phyloP scores from a whole-genome alignment of 176 grass and related monocot genomes.

The Zoysia japonica region DNA sequence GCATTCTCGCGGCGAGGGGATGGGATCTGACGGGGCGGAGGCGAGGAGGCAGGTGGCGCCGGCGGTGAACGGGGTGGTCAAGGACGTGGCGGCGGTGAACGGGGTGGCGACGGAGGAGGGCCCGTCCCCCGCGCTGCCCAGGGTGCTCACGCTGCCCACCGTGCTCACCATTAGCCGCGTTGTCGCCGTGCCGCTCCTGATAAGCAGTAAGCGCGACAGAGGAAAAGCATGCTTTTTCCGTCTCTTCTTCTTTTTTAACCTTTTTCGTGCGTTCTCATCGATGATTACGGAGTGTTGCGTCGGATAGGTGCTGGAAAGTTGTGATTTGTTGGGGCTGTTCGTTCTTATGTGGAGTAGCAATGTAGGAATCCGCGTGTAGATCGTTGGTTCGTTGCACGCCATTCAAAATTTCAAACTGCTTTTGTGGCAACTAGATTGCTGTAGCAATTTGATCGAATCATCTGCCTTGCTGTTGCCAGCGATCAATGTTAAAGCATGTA shows the following conservation, averaged over 20 bases:
- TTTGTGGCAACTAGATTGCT: neutral
- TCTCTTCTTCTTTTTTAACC: neutral
- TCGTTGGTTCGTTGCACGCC: neutral
- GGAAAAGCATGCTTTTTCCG: neutral
- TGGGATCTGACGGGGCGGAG: constrained; percentile 51
- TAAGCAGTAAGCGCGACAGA: constrained; percentile 60
- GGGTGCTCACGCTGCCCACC: constrained; percentile 87
- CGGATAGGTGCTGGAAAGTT: neutral
- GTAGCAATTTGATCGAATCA: neutral
- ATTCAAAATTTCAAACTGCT: neutral
- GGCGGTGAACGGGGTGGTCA: constrained; percentile 49
- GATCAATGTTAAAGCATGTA: neutral
- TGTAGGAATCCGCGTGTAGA: neutral
- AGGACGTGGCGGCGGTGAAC: constrained; percentile 34
- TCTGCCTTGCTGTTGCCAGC: neutral
- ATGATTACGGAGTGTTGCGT: neutral
- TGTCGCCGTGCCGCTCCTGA: constrained; percentile 82
- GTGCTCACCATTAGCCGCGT: constrained; percentile 90
- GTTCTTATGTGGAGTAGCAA: neutral
- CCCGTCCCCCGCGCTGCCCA: constrained; percentile 4
- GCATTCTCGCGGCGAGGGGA: constrained; percentile 47
- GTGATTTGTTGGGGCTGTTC: neutral
- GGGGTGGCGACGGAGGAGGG: constrained; percentile 35
- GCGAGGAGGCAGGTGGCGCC: constrained; percentile 25
- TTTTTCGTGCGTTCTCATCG: neutral